Percentiles rank a stretch among this genome's conserved stretches.
These are phyloP conservation scores for Cladosporium sp. DNA, from an alignment of 2,329 filamentous ascomycete species.

Conservation along the genomic window DNA sequence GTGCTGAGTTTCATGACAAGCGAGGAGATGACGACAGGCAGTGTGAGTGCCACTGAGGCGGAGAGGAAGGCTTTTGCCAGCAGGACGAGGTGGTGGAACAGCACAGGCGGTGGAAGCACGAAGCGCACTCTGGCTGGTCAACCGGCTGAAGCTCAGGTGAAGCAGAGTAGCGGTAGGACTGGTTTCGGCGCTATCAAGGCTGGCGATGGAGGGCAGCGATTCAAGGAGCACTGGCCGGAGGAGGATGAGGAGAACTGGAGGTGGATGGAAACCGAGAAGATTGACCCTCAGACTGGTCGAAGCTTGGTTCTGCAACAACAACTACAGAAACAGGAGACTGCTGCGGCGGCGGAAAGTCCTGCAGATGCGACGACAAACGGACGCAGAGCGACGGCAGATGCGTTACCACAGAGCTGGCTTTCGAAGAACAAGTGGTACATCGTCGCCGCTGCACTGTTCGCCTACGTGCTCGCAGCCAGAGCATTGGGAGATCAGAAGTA, in stretches of 20 bases:
- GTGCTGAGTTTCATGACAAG: constrained; percentile 97
- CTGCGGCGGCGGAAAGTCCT: constrained; percentile 55
- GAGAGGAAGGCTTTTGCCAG: constrained; percentile 76
- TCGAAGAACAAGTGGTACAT: constrained; percentile 74
- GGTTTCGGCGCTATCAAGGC: constrained; percentile 78
- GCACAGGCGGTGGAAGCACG: constrained; percentile 78
- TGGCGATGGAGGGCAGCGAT: constrained; percentile 89
- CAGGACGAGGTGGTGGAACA: constrained; percentile 92
- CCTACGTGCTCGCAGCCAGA: constrained; percentile 78
- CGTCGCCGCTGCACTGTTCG: constrained; percentile 64
- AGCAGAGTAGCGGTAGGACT: constrained; percentile 45
- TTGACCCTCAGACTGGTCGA: constrained; percentile 71
- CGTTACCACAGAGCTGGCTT: constrained; percentile 72
- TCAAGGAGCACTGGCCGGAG: constrained; percentile 84
- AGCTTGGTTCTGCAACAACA: constrained; percentile 27
- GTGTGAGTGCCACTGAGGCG: constrained; percentile 68
- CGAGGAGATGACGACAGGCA: constrained; percentile 97
- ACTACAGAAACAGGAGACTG: constrained; percentile 56
- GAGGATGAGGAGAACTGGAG: constrained; percentile 83
- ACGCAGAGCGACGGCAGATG: constrained; percentile 68
- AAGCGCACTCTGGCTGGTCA: constrained; percentile 41
- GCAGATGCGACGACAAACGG: constrained; percentile 68
- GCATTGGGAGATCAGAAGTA: constrained; percentile 54
- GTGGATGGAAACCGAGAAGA: constrained; percentile 80
- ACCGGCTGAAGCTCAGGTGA: constrained; percentile 33